phyloP scores from a whole-genome alignment of 2,329 filamentous ascomycete genomes.

The Aspergillus sp. region DNA sequence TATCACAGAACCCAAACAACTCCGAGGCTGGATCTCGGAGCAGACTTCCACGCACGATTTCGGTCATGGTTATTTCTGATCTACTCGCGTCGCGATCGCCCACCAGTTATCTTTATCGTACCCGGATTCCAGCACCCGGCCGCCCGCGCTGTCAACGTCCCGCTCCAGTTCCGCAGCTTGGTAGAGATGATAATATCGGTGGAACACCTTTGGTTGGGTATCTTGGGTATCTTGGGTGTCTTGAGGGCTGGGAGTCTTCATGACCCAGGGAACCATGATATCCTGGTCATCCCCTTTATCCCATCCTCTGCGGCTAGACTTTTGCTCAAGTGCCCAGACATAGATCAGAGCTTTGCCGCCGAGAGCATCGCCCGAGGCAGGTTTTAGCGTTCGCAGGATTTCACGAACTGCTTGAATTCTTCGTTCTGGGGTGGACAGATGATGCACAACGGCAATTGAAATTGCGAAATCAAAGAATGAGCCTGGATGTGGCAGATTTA shows the following conservation, averaged over 20 bases:
- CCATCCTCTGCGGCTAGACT: slow-evolving; percentile 83
- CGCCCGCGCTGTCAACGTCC: slow-evolving; percentile 73
- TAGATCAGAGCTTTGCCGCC: slow-evolving; percentile 75
- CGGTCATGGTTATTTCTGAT: slow-evolving; percentile 21
- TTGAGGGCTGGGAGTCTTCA: slow-evolving; percentile 47
- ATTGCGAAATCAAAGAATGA: slow-evolving; percentile 79
- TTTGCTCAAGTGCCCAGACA: slow-evolving; percentile 95
- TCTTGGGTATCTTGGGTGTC: slow-evolving; percentile 40
- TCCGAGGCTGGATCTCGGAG: slow-evolving; percentile 34
- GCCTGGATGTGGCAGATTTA: slow-evolving; percentile 75
- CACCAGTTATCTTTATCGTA: slow-evolving; percentile 99
- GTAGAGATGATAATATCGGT: slow-evolving; percentile 95
- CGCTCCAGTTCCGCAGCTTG: slow-evolving; percentile 80
- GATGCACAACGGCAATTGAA: slow-evolving; percentile 91
- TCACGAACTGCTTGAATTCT: slow-evolving; percentile 70
- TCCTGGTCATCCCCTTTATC: slow-evolving; percentile 81
- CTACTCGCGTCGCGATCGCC: slow-evolving; percentile 61
- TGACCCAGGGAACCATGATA: slow-evolving; percentile 93
- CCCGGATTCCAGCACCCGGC: slow-evolving; percentile 71
- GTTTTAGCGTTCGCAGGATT: slow-evolving; percentile 66
- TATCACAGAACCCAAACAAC: slow-evolving; percentile 10
- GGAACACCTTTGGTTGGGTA: slow-evolving; percentile 51
- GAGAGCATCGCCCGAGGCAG: slow-evolving; percentile 18
- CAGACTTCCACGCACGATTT: slow-evolving; percentile 9
- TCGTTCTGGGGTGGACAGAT: slow-evolving; percentile 75